A percentile compares a stretch with the other conserved stretches of the same genome.
Evolutionary conservation across 2,329 filamentous ascomycete genomes (phyloP).

Genomic region (Cercospora beticola): DNA sequence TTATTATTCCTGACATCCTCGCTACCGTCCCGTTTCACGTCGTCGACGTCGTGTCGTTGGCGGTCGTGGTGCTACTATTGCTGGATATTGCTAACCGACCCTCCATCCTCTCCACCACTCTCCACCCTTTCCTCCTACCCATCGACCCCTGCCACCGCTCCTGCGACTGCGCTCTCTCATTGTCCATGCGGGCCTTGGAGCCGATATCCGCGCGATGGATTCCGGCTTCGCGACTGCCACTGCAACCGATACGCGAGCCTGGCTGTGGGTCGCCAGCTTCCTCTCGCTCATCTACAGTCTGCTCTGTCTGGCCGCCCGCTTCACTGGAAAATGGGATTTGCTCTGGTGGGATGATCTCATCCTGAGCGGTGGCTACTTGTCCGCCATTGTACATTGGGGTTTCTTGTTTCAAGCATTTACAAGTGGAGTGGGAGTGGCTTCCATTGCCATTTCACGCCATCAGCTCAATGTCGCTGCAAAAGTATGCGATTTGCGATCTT

Average conservation of each 20-base stretch:
- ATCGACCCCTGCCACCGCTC: constrained; percentile 1
- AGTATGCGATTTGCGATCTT: constrained; percentile 8
- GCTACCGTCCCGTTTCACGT: neutral
- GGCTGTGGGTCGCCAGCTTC: constrained; percentile 26
- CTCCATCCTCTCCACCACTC: neutral
- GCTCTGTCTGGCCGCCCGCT: constrained; percentile 24
- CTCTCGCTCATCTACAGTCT: constrained; percentile 27
- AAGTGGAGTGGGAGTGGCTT: constrained; percentile 19
- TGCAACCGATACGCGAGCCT: constrained; percentile 22
- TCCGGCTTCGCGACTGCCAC: constrained; percentile 23
- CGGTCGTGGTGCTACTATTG: neutral
- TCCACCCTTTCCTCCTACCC: neutral
- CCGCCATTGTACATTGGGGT: constrained; percentile 23
- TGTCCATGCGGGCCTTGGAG: neutral
- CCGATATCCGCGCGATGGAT: constrained; percentile 5
- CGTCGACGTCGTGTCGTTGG: neutral
- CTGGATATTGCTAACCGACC: neutral
- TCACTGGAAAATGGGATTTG: constrained; percentile 25
- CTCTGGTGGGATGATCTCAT: constrained; percentile 28
- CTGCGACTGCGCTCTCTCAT: neutral
- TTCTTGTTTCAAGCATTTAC: constrained; percentile 18
- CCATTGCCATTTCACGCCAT: constrained; percentile 12
- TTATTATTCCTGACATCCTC: neutral
- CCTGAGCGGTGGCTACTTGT: constrained; percentile 19
- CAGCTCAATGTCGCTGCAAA: constrained; percentile 10